Percentiles rank a stretch among this genome's conserved stretches.
Conservation (phyloP, 768 basidiomycete species). For the Pisolithus marmoratus region DNA sequence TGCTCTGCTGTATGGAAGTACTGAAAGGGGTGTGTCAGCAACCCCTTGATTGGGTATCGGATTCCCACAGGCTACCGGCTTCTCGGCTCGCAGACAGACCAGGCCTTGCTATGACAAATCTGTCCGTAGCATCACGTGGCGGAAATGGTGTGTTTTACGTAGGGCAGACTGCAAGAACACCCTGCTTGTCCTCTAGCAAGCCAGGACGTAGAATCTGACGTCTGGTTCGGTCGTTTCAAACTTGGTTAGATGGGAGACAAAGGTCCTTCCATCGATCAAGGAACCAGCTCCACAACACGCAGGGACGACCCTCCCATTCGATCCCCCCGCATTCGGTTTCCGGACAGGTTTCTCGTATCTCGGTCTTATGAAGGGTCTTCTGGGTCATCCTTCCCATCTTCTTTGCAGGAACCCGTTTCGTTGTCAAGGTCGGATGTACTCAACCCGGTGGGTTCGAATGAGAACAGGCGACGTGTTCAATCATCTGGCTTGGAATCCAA, state of each 20-base stretch:
- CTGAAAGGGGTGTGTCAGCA: no score
- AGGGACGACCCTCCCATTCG: conserved; percentile 5
- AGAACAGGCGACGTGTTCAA: not conserved
- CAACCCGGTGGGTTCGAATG: not conserved
- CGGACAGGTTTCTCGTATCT: conserved; percentile 24
- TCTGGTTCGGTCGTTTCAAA: not conserved
- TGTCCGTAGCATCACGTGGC: no score
- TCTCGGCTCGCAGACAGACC: no score
- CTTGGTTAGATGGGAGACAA: not conserved
- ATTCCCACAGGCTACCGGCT: no score
- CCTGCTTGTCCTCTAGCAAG: no score
- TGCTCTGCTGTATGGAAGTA: no score
- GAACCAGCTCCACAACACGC: not conserved
- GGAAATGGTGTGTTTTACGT: no score
- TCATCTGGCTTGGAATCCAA: conserved; percentile 18
- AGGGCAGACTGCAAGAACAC: no score
- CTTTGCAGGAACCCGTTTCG: conserved; percentile 10
- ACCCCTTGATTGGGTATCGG: no score
- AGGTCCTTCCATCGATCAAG: not conserved
- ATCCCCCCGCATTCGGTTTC: conserved; percentile 30
- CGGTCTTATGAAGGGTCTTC: conserved; percentile 23
- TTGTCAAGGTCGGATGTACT: conserved; percentile 10
- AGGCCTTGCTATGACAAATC: no score
- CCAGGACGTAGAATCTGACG: no score
- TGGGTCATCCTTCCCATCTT: conserved; percentile 23